Evolutionary conservation across 1,284 basidiomycete species (phyloP).

Genomic region (Microbotryomycetes sp.): DNA sequence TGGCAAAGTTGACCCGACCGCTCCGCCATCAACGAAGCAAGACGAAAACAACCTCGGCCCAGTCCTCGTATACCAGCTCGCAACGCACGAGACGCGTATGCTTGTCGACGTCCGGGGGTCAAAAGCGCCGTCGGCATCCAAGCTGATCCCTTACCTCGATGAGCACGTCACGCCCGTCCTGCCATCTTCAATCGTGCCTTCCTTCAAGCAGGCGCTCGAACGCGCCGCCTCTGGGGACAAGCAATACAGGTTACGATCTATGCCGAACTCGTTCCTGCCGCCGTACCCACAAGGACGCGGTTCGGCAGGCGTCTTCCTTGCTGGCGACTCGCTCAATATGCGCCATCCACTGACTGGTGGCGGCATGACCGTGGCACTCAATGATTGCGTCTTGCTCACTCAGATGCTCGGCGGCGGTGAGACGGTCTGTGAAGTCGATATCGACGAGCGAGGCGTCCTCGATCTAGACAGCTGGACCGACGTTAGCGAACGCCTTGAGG

Average conservation of each 20-base stretch:
- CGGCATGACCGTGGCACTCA: slow-evolving; percentile 88
- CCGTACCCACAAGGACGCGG: slow-evolving; percentile 64
- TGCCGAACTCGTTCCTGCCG: slow-evolving; percentile 95
- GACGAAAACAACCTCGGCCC: slow-evolving; percentile 52
- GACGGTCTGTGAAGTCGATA: slow-evolving; percentile 7
- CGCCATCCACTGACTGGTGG: slow-evolving; percentile 95
- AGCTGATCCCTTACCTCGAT: slow-evolving; percentile 63
- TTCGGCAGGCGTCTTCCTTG: slow-evolving; percentile 67
- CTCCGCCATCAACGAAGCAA: slow-evolving; percentile 1
- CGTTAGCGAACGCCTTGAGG: slow-evolving; percentile 53
- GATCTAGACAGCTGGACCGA: slow-evolving; percentile 55
- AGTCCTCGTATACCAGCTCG: slow-evolving; percentile 83
- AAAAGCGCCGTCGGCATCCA: slow-evolving; percentile 66
- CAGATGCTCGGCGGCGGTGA: slow-evolving; percentile 49
- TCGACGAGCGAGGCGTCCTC: slow-evolving; percentile 27
- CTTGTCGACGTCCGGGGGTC: slow-evolving; percentile 76
- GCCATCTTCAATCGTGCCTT: slow-evolving; percentile 57
- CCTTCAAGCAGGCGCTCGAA: slow-evolving; percentile 40
- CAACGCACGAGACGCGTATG: slow-evolving; percentile 69
- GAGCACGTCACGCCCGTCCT: slow-evolving; percentile 68
- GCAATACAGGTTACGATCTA: slow-evolving; percentile 61
- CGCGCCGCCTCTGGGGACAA: slow-evolving; percentile 46
- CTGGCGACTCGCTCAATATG: slow-evolving; percentile 99
- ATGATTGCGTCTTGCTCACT: slow-evolving; percentile 69
- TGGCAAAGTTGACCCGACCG: slow-evolving; percentile 40